A percentile compares a stretch with the other conserved stretches of the same genome.
These are phyloP conservation scores for Combretum micranthum DNA, from an alignment of 345 rosid genomes.

Conservation along the genomic window DNA sequence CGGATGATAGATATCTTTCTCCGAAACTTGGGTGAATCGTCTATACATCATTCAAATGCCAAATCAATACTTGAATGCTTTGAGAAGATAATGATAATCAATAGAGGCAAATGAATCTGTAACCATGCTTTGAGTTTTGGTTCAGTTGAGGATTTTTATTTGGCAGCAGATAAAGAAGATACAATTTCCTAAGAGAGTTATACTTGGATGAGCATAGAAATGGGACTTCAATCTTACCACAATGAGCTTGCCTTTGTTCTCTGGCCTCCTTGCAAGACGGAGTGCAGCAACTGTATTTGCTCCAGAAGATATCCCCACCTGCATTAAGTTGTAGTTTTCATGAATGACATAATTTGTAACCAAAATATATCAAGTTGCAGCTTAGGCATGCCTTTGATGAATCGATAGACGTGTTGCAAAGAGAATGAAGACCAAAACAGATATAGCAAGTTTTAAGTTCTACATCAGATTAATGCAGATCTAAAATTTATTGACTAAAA, in stretches of 20 bases:
- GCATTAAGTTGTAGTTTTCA: constrained; percentile 4
- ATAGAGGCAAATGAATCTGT: too few relatives aligned
- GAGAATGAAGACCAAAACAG: too few relatives aligned
- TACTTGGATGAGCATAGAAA: not conserved
- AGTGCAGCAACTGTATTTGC: constrained; percentile 92
- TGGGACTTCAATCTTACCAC: constrained; percentile 40
- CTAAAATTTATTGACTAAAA: too few relatives aligned
- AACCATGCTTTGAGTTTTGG: too few relatives aligned
- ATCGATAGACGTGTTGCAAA: too few relatives aligned
- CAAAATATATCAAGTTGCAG: too few relatives aligned
- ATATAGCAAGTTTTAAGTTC: too few relatives aligned
- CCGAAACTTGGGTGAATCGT: constrained; percentile 95
- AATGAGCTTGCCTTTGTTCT: constrained; percentile 92
- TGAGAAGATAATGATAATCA: too few relatives aligned
- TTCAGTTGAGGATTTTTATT: too few relatives aligned
- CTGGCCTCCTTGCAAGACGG: constrained; percentile 73
- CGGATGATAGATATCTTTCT: constrained; percentile 82
- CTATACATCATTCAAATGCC: constrained; percentile 23
- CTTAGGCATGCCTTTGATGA: too few relatives aligned
- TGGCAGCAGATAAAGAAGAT: too few relatives aligned
- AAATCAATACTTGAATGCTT: not conserved
- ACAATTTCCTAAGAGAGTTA: not conserved
- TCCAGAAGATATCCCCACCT: constrained; percentile 98
- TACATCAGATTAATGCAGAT: too few relatives aligned
- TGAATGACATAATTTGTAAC: not conserved